Evolutionary conservation across 2,329 filamentous ascomycete species (phyloP).

Genomic region (Raffaelea arxii): DNA sequence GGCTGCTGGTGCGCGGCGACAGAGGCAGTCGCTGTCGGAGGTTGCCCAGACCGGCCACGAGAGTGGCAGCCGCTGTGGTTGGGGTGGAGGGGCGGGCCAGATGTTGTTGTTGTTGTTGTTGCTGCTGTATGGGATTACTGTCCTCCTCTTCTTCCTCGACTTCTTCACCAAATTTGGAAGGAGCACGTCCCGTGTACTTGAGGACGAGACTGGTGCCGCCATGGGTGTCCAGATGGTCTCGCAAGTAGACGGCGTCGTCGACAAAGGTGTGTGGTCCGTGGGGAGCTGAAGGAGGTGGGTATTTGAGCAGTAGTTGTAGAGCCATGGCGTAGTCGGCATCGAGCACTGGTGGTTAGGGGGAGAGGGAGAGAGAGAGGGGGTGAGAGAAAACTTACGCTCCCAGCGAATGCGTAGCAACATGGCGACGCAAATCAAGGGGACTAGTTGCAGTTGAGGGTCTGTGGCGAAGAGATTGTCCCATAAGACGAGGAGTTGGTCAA

Average conservation of each 20-base stretch:
- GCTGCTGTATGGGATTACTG: too few relatives aligned
- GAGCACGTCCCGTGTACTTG: constrained; percentile 55
- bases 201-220: constrained; percentile 58
- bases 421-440: constrained; percentile 85
- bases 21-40: constrained; percentile 30
- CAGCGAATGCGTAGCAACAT: constrained; percentile 91
- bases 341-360: constrained; percentile 46
- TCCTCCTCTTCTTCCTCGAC: too few relatives aligned
- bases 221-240: constrained; percentile 49
- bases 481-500: constrained; percentile 70
- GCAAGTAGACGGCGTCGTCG: constrained; percentile 71
- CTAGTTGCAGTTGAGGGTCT: constrained; percentile 67
- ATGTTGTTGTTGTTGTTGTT: neutral
- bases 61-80: constrained; percentile 5
- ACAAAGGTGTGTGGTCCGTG: constrained; percentile 71
- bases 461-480: constrained; percentile 91
- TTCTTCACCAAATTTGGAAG: constrained; percentile 1
- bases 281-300: constrained; percentile 55
- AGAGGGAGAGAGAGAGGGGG: neutral
- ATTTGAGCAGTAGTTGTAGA: constrained; percentile 72
- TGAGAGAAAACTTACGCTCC: constrained; percentile 52
- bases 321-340: constrained; percentile 82
- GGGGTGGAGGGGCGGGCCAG: constrained; percentile 4
- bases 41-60: constrained; percentile 17
- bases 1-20: constrained; percentile 31